Evolutionary conservation across 2,329 filamentous ascomycete species (phyloP).

Genomic region (Pezicula carpinea): DNA sequence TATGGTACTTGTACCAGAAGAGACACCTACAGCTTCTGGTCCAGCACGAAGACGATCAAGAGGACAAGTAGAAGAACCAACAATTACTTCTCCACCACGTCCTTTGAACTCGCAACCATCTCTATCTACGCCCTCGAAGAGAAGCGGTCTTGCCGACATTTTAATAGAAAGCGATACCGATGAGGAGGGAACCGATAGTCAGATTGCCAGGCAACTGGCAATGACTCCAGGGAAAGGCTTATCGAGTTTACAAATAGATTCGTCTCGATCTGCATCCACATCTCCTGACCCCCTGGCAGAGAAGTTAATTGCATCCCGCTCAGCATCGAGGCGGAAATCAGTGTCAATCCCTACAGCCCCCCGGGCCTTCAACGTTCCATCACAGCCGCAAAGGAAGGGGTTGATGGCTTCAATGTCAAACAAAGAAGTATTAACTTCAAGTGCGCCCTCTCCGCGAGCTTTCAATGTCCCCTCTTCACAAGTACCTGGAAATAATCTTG

Average conservation of each 20-base stretch:
- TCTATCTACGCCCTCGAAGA: slow-evolving; percentile 12
- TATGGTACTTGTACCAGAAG: neutral
- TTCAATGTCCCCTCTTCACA: neutral
- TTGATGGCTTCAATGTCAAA: neutral
- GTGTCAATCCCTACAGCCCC: neutral
- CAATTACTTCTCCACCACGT: slow-evolving; percentile 4
- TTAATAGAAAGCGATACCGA: slow-evolving; percentile 4
- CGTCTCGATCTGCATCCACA: slow-evolving; percentile 3
- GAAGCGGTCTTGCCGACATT: slow-evolving; percentile 11
- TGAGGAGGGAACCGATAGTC: slow-evolving; percentile 13
- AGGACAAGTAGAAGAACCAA: neutral
- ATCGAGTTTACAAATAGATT: neutral
- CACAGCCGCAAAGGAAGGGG: too few relatives aligned
- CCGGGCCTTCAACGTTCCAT: too few relatives aligned
- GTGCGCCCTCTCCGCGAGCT: too few relatives aligned
- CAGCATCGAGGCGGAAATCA: too few relatives aligned
- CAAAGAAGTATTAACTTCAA: neutral
- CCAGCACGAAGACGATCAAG: slow-evolving; percentile 1
- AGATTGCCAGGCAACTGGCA: slow-evolving; percentile 13
- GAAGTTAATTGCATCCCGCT: neutral
- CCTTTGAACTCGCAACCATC: slow-evolving; percentile 13
- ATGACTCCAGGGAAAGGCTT: neutral
- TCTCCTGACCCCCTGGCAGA: neutral
- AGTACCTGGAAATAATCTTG: too few relatives aligned
- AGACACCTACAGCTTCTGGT: slow-evolving; percentile 1